Percentiles rank a stretch among this genome's conserved stretches.
phyloP scores from a whole-genome alignment of 768 basidiomycete species.

The Daedaleopsis sinensis region DNA sequence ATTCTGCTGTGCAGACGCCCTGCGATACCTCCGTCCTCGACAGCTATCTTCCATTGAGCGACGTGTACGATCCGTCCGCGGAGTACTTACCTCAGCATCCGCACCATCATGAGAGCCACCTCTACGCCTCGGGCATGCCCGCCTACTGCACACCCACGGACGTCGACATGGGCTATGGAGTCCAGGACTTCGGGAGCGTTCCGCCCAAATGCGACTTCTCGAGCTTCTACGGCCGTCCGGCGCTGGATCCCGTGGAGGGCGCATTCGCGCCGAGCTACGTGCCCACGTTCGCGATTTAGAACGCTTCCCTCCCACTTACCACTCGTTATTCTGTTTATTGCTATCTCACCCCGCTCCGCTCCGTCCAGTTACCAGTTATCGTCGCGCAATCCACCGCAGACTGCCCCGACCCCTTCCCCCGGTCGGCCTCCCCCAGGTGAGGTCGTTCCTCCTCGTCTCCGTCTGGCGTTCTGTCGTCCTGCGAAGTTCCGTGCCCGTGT shows the following conservation, averaged over 20 bases:
- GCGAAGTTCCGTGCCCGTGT: conserved; percentile 8
- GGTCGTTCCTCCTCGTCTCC: conserved; percentile 2
- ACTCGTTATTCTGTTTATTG: conserved; percentile 23
- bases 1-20: conserved; percentile 14
- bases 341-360: conserved; percentile 13
- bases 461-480: not conserved
- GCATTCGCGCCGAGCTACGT: conserved; percentile 21
- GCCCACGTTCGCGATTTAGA: conserved; percentile 28
- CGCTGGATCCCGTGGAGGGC: conserved; percentile 17
- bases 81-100: conserved; percentile 25
- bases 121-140: conserved; percentile 10
- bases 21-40: conserved; percentile 14
- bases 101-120: conserved; percentile 7
- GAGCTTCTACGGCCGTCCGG: conserved; percentile 23
- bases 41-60: conserved; percentile 12
- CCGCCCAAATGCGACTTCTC: conserved; percentile 20
- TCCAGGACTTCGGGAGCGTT: conserved; percentile 10
- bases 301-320: conserved; percentile 16
- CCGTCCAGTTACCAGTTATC: conserved; percentile 6
- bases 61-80: conserved; percentile 21
- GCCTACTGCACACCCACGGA: conserved; percentile 10
- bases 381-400: not conserved
- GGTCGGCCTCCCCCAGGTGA: conserved; percentile 4
- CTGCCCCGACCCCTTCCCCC: not conserved
- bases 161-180: conserved; percentile 18